Evolutionary conservation across 1,284 basidiomycete genomes (phyloP), one percentile per base, ranked within the genome.

Genomic region (Leucoagaricus sp.): DNA sequence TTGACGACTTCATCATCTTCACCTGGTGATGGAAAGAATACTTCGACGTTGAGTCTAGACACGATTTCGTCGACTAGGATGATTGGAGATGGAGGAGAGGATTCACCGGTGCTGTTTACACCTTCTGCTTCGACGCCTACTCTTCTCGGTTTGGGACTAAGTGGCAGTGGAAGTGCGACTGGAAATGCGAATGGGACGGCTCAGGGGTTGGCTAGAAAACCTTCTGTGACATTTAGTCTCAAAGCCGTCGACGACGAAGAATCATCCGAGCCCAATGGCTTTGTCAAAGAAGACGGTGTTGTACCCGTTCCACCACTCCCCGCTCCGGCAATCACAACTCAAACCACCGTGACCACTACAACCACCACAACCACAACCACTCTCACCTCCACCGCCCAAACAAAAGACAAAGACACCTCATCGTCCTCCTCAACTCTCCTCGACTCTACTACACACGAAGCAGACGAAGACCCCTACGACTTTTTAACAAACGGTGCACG

Each of bases 401-500:
- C n/a, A n/a, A 17, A n/a, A 17, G 5, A 29, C 31, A 7, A 19
- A 44, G 25, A 29, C 25, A 25, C 4, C 17, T 38, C 36, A 38
- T 7, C 36, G 17, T 29, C 34, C 6, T 56, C 48, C 15, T 36
- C 55, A 0, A 21, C 41, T 1, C 40, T 41, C 17, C 26, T 21
- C 19, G n/a, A 29, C n/a, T n/a, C n/a, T n/a, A n/a, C n/a, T n/a
- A n/a, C n/a, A n/a, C n/a, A 26, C 21, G 19, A 29, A 33, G 40
- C 15, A 60, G 42, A 41, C 25, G 23, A 46, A 12, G 53, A 70
- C 62, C 76, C 86, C 0, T 84, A 85, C 61, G 80, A 83, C 44
- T 88, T 95, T 67, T 71, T 94, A 15, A 86, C 89, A 0, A 83
- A 93, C 63, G 95, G 95, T 9, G 84, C 92, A 0, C 78, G 95